Evolutionary conservation across 306 rosid genomes (phyloP).

Genomic region (Ormosia semicastrata): DNA sequence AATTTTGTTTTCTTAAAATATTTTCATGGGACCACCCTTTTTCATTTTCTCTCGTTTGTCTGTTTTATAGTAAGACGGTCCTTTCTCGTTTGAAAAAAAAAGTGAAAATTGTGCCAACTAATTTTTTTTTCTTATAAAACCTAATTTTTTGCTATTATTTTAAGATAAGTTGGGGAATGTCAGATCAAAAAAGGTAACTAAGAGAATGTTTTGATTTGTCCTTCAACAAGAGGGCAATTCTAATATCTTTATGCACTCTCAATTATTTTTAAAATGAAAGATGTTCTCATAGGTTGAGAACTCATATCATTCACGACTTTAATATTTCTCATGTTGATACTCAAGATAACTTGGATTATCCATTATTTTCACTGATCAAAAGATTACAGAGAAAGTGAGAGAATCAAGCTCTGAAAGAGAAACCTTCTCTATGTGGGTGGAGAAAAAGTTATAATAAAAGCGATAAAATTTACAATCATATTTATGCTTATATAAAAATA

Average conservation of each 20-base stretch:
- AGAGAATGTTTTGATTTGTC: background rate
- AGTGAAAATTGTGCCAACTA: background rate
- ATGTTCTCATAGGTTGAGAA: background rate
- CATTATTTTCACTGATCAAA: too few relatives aligned
- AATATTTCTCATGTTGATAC: too few relatives aligned
- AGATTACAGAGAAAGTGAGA: too few relatives aligned
- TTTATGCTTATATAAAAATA: too few relatives aligned
- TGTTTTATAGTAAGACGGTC: background rate
- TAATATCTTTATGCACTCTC: too few relatives aligned
- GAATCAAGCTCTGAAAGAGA: too few relatives aligned
- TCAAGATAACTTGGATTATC: too few relatives aligned
- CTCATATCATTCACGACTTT: background rate
- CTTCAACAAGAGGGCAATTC: background rate
- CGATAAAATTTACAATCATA: too few relatives aligned
- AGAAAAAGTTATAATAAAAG: too few relatives aligned
- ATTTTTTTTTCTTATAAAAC: background rate
- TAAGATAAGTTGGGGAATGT: background rate
- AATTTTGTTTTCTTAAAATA: conserved; percentile 11
- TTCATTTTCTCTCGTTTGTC: conserved; percentile 7
- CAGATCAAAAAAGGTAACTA: background rate
- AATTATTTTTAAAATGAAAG: too few relatives aligned
- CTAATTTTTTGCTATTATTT: background rate
- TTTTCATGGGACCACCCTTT: conserved; percentile 32
- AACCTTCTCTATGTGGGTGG: too few relatives aligned
- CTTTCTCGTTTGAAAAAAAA: background rate